Conservation (phyloP, 306 rosid genomes). For the Glycine latifolia region DNA sequence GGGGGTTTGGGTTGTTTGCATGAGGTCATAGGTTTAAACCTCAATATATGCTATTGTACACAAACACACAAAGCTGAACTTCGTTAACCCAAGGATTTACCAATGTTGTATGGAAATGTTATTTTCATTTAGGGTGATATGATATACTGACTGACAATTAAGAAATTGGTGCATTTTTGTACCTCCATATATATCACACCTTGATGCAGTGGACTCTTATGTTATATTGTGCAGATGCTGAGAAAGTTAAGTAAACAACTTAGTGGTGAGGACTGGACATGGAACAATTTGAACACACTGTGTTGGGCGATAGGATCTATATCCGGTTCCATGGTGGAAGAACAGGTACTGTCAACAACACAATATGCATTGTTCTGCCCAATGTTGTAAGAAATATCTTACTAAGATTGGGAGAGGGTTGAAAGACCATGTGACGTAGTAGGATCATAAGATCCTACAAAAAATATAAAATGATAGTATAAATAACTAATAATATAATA, state of each 20-base stretch:
- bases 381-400: not conserved
- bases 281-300: constrained; percentile 94
- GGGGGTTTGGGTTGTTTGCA: no score
- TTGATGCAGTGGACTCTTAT: constrained; percentile 28
- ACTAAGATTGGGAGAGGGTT: not conserved
- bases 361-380: not conserved
- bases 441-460: not conserved
- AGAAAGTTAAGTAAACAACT: constrained; percentile 88
- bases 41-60: no score
- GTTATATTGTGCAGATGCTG: constrained; percentile 72
- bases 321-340: constrained; percentile 97
- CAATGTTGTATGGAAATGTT: no score
- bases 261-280: constrained; percentile 94
- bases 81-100: no score
- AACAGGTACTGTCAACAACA: constrained; percentile 67
- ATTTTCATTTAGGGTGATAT: no score
- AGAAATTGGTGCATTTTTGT: not conserved
- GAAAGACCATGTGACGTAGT: not conserved
- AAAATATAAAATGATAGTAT: not conserved
- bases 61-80: no score
- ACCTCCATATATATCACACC: not conserved
- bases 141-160: no score
- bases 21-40: no score
- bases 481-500: not conserved
- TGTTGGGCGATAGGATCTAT: constrained; percentile 99